Conservation (phyloP, 2,329 filamentous ascomycete species). For the Penicillium polonicum region DNA sequence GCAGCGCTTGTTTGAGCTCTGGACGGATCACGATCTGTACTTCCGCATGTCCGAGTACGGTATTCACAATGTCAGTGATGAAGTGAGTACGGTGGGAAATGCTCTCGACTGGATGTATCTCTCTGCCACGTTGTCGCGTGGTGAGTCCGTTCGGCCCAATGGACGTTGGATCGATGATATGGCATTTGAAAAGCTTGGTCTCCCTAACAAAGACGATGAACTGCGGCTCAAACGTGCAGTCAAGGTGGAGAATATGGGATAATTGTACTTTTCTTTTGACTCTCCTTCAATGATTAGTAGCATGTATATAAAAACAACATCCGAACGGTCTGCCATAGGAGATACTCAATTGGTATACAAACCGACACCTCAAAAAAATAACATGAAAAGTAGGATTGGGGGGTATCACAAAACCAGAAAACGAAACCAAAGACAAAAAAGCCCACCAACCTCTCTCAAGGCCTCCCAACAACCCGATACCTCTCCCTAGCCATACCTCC, state of each 20-base stretch:
- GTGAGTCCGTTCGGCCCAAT: slow-evolving; percentile 57
- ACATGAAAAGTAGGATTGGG: slow-evolving; percentile 5
- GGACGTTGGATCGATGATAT: slow-evolving; percentile 72
- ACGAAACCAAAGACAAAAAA: slow-evolving; percentile 4
- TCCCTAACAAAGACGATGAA: slow-evolving; percentile 59
- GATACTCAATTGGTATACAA: neutral
- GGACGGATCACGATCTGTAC: slow-evolving; percentile 64
- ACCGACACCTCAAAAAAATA: neutral
- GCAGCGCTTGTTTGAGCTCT: slow-evolving; percentile 63
- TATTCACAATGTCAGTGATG: slow-evolving; percentile 68
- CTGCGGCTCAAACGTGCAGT: slow-evolving; percentile 53
- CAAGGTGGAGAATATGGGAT: slow-evolving; percentile 29
- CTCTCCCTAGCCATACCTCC: slow-evolving; percentile 46
- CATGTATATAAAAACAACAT: neutral
- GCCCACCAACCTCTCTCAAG: slow-evolving; percentile 6
- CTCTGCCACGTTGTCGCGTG: slow-evolving; percentile 64
- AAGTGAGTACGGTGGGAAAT: slow-evolving; percentile 79
- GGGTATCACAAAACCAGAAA: slow-evolving; percentile 20
- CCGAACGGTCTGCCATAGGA: neutral
- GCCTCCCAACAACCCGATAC: slow-evolving; percentile 41
- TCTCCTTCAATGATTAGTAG: neutral
- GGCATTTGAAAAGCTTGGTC: slow-evolving; percentile 63
- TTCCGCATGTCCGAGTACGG: slow-evolving; percentile 66
- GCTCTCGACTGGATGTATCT: slow-evolving; percentile 74
- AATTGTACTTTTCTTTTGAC: neutral